Base-by-base conservation (phyloP, 164 flowering plant species). In the Vitis rupestris region DNA sequence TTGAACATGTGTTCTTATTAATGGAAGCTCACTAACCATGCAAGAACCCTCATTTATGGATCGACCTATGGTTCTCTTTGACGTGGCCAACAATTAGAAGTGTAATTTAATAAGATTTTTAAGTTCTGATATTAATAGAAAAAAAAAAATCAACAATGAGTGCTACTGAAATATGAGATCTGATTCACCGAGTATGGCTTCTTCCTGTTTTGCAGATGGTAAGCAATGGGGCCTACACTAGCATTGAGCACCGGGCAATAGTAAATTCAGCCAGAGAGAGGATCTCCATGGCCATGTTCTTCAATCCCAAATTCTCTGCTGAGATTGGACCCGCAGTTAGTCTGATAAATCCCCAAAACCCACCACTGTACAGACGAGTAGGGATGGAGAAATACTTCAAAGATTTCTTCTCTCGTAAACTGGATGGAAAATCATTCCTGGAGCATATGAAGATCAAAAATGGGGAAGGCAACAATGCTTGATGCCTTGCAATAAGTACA, bases 181-280 rank as follows among this genome's bases (percentile, higher is more conserved):
- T 37, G 44, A 37, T 6, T 37, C 44, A 6, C 44, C 27, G 1
- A 23, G 27, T 37, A 37, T 37, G 44, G 0, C n/a, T 29, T 29
- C 16, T 8, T 13, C 2, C 37, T 8, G 15, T 67, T 57, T 58
- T 53, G 30, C 64, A 83, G 87, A 81, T 83, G 8, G 5, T 79
- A 37, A 83, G 76, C 69, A 83, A 83, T 50, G 87, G 87, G n/a
- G 29, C 59, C 2, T 83, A 83, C 54, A 68, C 23, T 1, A 83
- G 85, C 74, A 30, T 76, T 4, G 83, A 81, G 74, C 87, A 83
- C 58, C 57, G 83, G 13, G 85, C 68, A 11, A 66, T 66, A 1
- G 76, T 70, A 19, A 83, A 83, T 50, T 61, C 79, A 0, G 50
- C 0, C 30, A 71, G 71, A 50, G 87, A 84, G 67, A 72, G 87